A percentile compares a stretch with the other conserved stretches of the same genome.
Evolutionary conservation across 2,329 filamentous ascomycete species (phyloP).

Genomic region (Cercospora janseana): DNA sequence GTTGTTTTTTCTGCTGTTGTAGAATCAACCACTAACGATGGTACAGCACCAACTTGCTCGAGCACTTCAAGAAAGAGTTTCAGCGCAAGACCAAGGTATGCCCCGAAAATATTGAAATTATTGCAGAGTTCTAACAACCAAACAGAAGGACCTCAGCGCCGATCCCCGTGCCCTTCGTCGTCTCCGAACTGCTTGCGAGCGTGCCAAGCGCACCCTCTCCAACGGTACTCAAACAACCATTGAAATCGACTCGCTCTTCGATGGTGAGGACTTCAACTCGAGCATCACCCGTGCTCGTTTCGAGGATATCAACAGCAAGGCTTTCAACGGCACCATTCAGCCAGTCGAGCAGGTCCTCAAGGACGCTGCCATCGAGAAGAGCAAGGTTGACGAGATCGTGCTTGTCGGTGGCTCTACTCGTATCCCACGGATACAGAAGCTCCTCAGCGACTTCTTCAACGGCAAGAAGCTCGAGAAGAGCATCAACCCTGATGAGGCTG

Average conservation of each 20-base stretch:
- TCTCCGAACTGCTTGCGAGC: slow-evolving; percentile 96
- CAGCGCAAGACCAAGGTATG: slow-evolving; percentile 69
- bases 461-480: slow-evolving; percentile 99
- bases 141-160: slow-evolving; percentile 59
- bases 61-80: slow-evolving; percentile 97
- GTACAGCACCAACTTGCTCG: slow-evolving; percentile 84
- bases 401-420: slow-evolving; percentile 98
- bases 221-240: slow-evolving; percentile 96
- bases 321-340: slow-evolving; percentile 89
- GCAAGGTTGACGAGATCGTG: slow-evolving; percentile 93
- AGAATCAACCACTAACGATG: background rate
- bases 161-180: slow-evolving; percentile 92
- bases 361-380: slow-evolving; percentile 85
- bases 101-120: background rate
- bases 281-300: slow-evolving; percentile 98
- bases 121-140: background rate
- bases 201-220: slow-evolving; percentile 98
- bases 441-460: slow-evolving; percentile 97
- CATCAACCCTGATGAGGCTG: slow-evolving; percentile 99
- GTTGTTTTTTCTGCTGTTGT: background rate
- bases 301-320: slow-evolving; percentile 96
- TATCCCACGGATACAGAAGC: slow-evolving; percentile 99
- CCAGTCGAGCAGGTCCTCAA: slow-evolving; percentile 96
- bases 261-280: slow-evolving; percentile 95
- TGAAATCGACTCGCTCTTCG: slow-evolving; percentile 97